A percentile compares a stretch with the other conserved stretches of the same genome.
Conservation (phyloP, 75 land plant genomes). For the Picea sitchensis region DNA sequence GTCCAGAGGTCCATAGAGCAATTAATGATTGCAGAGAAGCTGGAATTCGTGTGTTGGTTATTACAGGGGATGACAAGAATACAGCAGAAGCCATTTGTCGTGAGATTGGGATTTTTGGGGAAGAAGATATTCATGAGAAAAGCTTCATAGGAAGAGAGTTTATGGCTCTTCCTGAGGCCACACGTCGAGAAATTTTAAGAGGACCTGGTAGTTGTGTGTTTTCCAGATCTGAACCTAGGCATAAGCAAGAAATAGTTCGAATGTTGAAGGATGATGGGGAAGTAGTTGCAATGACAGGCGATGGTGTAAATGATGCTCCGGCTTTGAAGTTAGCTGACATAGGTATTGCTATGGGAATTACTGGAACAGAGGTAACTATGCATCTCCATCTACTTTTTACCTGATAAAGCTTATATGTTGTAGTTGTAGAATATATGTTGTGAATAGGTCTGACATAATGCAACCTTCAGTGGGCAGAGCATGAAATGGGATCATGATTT, state of each 20-base stretch:
- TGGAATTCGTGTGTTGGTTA: slow-evolving; percentile 93
- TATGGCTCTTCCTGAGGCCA: slow-evolving; percentile 42
- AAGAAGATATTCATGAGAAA: slow-evolving; percentile 53
- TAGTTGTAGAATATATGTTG: background rate
- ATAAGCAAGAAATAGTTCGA: slow-evolving; percentile 77
- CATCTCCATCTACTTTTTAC: background rate
- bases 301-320: slow-evolving; percentile 99
- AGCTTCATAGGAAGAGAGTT: slow-evolving; percentile 87
- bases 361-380: slow-evolving; percentile 47
- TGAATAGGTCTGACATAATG: no score
- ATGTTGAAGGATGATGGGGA: slow-evolving; percentile 75
- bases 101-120: slow-evolving; percentile 80
- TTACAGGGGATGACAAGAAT: slow-evolving; percentile 92
- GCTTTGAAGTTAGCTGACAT: slow-evolving; percentile 77
- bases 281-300: slow-evolving; percentile 99
- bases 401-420: background rate
- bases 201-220: slow-evolving; percentile 81
- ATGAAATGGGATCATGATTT: no score
- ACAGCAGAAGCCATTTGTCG: slow-evolving; percentile 97
- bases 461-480: no score
- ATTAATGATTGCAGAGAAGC: slow-evolving; percentile 92
- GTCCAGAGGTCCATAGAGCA: slow-evolving; percentile 75
- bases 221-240: slow-evolving; percentile 90
- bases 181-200: slow-evolving; percentile 33
- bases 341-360: slow-evolving; percentile 57